Evolutionary conservation across 176 grass and related monocot genomes (phyloP).

Genomic region (Zizania latifolia): DNA sequence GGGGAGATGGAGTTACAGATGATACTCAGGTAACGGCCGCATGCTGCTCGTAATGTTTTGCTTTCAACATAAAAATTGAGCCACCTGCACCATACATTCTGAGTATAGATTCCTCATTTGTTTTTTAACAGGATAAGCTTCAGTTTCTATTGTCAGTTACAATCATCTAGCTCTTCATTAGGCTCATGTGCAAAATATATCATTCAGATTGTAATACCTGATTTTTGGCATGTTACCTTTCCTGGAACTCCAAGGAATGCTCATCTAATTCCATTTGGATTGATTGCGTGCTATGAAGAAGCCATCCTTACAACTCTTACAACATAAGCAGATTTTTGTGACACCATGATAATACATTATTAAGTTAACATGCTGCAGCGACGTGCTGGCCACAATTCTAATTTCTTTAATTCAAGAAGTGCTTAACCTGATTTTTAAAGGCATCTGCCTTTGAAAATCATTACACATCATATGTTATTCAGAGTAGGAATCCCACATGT

Average conservation of each 20-base stretch:
- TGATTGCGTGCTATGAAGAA: background rate
- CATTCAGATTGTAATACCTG: background rate
- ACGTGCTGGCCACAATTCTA: background rate
- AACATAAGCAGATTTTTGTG: background rate
- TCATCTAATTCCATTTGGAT: background rate
- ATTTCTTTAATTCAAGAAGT: background rate
- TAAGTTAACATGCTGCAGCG: background rate
- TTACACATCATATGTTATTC: background rate
- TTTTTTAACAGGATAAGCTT: background rate
- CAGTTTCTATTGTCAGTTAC: background rate
- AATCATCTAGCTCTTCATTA: background rate
- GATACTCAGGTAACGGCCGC: conserved; percentile 64
- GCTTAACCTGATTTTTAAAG: background rate
- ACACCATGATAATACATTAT: background rate
- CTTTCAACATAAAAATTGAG: background rate
- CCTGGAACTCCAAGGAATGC: background rate
- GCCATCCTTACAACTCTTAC: too few species aligned
- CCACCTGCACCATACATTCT: conserved; percentile 24
- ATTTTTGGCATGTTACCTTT: background rate
- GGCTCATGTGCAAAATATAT: background rate
- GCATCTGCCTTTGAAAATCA: background rate
- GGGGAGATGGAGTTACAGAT: conserved; percentile 75
- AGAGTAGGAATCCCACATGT: background rate
- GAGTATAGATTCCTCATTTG: background rate
- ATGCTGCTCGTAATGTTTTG: background rate